These are phyloP conservation scores for Zostera marina DNA, from an alignment of 116 monocot genomes.

Conservation along the genomic window DNA sequence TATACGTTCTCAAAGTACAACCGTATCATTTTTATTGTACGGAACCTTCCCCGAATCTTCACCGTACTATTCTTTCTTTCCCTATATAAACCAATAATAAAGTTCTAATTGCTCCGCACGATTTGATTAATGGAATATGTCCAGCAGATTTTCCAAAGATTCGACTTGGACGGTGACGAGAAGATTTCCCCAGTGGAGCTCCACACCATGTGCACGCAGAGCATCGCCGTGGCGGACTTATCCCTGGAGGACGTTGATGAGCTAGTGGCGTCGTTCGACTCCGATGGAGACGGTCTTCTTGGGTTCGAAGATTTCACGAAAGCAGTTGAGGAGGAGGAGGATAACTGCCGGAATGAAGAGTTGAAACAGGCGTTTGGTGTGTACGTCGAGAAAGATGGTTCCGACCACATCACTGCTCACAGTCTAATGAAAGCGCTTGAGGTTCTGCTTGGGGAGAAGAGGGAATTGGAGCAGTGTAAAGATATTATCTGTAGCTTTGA, in stretches of 20 bases:
- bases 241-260: conserved; percentile 15
- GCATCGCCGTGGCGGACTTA: conserved; percentile 10
- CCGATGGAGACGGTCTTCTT: conserved; percentile 27
- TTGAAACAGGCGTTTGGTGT: conserved; percentile 11
- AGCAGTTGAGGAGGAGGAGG: conserved; percentile 12
- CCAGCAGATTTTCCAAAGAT: conserved; percentile 2
- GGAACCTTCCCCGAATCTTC: too few relatives aligned
- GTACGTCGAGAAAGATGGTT: conserved; percentile 12
- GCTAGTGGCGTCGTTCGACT: conserved; percentile 10
- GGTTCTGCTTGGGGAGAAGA: conserved; percentile 13
- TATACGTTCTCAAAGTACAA: too few relatives aligned
- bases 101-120: too few relatives aligned
- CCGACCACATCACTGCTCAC: conserved; percentile 27
- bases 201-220: conserved; percentile 7
- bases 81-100: too few relatives aligned
- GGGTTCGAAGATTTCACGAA: conserved; percentile 20
- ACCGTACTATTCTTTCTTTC: too few relatives aligned
- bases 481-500: conserved; percentile 38
- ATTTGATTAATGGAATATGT: too few relatives aligned
- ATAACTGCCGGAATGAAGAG: conserved; percentile 2
- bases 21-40: too few relatives aligned
- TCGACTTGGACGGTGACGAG: conserved; percentile 24
- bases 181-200: conserved; percentile 24
- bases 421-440: conserved; percentile 22
- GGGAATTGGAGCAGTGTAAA: conserved; percentile 22